Conservation (phyloP, 495 filamentous ascomycete species). For the Echria macrotheca region DNA sequence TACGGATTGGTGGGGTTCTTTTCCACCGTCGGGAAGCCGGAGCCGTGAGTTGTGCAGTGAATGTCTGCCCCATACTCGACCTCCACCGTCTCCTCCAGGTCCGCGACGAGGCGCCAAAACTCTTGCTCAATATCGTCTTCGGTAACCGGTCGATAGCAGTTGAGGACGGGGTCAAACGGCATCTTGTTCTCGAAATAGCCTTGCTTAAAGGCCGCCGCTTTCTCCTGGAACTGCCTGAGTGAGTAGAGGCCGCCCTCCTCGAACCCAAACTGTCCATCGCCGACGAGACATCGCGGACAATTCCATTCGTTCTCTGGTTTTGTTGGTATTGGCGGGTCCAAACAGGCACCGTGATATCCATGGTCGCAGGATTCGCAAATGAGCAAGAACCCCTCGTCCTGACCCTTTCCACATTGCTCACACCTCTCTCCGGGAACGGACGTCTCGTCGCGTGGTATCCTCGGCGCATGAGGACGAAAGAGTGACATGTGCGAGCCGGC, state of each 20-base stretch:
- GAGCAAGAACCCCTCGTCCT: constrained; percentile 64
- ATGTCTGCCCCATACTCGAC: constrained; percentile 99
- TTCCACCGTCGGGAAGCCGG: constrained; percentile 94
- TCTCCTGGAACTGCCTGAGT: constrained; percentile 92
- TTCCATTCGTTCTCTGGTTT: constrained; percentile 91
- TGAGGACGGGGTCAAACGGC: constrained; percentile 80
- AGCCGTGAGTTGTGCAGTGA: constrained; percentile 96
- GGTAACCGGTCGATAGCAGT: constrained; percentile 70
- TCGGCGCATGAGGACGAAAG: constrained; percentile 73
- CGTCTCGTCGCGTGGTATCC: constrained; percentile 61
- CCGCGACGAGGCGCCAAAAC: constrained; percentile 93
- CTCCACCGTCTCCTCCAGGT: constrained; percentile 88
- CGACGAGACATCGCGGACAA: constrained; percentile 90
- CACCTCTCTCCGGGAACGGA: constrained; percentile 79
- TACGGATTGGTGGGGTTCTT: constrained; percentile 82
- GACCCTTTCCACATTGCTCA: constrained; percentile 73
- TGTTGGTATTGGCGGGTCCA: constrained; percentile 78
- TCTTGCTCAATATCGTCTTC: constrained; percentile 96
- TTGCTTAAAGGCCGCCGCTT: constrained; percentile 90
- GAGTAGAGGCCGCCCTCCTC: constrained; percentile 97
- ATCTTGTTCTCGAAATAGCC: constrained; percentile 86
- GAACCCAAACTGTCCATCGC: constrained; percentile 95
- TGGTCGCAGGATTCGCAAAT: constrained; percentile 92
- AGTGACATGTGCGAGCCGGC: constrained; percentile 96
- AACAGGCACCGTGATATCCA: constrained; percentile 80